Base-by-base conservation (phyloP, 139 green algal genomes). In the Zygnema cylindricum region DNA sequence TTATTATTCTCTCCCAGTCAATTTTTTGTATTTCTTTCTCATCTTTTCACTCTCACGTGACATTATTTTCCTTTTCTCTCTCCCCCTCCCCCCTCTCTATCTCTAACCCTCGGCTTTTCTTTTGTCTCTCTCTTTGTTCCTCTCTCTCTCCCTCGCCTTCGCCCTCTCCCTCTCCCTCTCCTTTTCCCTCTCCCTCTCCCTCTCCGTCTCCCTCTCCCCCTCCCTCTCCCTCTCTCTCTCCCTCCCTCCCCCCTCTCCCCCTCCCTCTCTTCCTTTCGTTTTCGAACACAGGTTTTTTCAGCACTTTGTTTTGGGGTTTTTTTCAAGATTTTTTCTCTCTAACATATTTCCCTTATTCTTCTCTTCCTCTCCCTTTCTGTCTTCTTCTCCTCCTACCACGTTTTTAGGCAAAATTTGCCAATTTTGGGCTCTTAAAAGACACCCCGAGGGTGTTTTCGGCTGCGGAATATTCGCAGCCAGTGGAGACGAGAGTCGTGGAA, bases 11-110 rank as follows among this genome's bases (percentile, higher is more conserved):
- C n/a, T n/a, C n/a, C n/a, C n/a, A n/a, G n/a, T n/a, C n/a, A n/a
- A n/a, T n/a, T n/a, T n/a, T n/a, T n/a, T n/a, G n/a, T n/a, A n/a
- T n/a, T n/a, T n/a, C n/a, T n/a, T n/a, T n/a, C n/a, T n/a, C n/a
- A n/a, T n/a, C n/a, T n/a, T n/a, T n/a, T n/a, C n/a, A 95, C 73
- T 90, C 95, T 3, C 96, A 99, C 82, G 96, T 98, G 3, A 93
- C 76, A 41, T n/a, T 54, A 3, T 84, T 11, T 39, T 16, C 38
- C 11, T 30, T 25, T 30, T 43, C 38, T 16, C 38, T 16, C 43
- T 16, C 38, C 71, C 7, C 71, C 43, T 43, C 38, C 71, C 43
- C 71, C 38, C 71, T 79, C 71, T 79, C 7, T 79, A 7, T 11
- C 71, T 79, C 71, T 11, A n/a, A n/a, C n/a, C 71, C 43, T 16